These are phyloP conservation scores for Pseudocohnilembus persalinus DNA, from an alignment of 169 alveolate genomes.

Conservation along the genomic window DNA sequence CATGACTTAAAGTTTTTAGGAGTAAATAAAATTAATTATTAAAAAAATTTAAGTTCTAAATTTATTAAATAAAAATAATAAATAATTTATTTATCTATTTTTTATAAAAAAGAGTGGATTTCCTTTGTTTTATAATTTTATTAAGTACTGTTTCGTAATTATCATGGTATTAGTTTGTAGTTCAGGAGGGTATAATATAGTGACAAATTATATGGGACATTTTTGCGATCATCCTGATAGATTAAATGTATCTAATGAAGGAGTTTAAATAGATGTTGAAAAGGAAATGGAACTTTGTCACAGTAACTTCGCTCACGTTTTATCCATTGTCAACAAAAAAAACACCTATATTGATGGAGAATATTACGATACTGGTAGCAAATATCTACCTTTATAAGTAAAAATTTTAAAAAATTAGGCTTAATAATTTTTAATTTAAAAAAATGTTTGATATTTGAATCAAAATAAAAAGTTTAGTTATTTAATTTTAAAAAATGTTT, in stretches of 20 bases:
- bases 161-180: neutral
- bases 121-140: slow-evolving; percentile 19
- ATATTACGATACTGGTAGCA: neutral
- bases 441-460: neutral
- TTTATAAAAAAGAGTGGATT: neutral
- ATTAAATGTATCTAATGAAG: neutral
- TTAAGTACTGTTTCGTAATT: slow-evolving; percentile 14
- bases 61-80: too few relatives aligned
- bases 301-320: neutral
- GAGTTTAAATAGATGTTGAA: neutral
- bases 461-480: neutral
- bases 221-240: slow-evolving; percentile 1
- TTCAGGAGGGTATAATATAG: slow-evolving; percentile 15
- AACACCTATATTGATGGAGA: neutral
- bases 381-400: neutral
- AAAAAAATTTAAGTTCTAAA: too few relatives aligned
- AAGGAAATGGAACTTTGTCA: neutral
- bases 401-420: too few relatives aligned
- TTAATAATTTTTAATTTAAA: neutral
- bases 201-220: slow-evolving; percentile 10
- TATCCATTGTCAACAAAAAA: neutral
- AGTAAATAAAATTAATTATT: neutral
- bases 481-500: slow-evolving; percentile 6
- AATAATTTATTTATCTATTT: neutral
- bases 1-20: slow-evolving; percentile 6